phyloP scores from a whole-genome alignment of 2,329 filamentous ascomycete species.

The Cladosporium sp. region DNA sequence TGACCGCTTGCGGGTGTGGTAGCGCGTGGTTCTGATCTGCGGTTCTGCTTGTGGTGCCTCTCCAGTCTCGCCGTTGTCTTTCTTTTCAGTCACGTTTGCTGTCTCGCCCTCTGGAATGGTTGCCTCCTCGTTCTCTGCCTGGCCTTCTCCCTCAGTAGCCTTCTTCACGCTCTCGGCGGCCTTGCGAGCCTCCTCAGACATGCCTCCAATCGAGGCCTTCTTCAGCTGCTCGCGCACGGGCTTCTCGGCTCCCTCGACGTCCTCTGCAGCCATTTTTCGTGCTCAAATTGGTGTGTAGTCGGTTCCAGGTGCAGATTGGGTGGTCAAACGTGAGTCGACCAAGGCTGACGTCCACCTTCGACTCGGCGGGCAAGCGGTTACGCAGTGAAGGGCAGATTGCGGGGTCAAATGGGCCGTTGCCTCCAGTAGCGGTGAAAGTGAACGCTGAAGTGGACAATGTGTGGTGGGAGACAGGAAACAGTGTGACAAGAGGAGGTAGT shows the following conservation, averaged over 20 bases:
- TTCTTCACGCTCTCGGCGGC: conserved; percentile 5
- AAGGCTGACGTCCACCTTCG: not conserved
- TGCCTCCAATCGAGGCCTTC: conserved; percentile 52
- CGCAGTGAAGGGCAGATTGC: not conserved
- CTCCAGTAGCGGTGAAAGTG: no score
- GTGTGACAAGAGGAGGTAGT: no score
- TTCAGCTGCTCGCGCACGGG: conserved; percentile 58
- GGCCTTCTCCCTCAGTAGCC: conserved; percentile 8
- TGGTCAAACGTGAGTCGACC: no score
- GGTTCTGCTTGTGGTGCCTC: conserved; percentile 20
- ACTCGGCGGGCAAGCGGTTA: not conserved
- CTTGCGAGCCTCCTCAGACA: conserved; percentile 14
- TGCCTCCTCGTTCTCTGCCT: conserved; percentile 11
- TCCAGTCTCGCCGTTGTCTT: conserved; percentile 17
- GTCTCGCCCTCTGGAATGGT: not conserved
- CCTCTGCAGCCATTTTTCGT: conserved; percentile 26
- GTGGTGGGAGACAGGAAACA: no score
- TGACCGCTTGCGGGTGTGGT: conserved; percentile 43
- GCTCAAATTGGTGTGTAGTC: not conserved
- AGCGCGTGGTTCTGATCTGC: conserved; percentile 14
- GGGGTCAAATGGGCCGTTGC: not conserved
- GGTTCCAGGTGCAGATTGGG: no score
- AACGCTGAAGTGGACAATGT: no score
- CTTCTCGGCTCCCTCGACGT: conserved; percentile 48
- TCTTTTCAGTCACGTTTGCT: not conserved